A percentile compares a stretch with the other conserved stretches of the same genome.
These are phyloP conservation scores for Apiospora aurea DNA, from an alignment of 2,329 filamentous ascomycete genomes.

Conservation along the genomic window DNA sequence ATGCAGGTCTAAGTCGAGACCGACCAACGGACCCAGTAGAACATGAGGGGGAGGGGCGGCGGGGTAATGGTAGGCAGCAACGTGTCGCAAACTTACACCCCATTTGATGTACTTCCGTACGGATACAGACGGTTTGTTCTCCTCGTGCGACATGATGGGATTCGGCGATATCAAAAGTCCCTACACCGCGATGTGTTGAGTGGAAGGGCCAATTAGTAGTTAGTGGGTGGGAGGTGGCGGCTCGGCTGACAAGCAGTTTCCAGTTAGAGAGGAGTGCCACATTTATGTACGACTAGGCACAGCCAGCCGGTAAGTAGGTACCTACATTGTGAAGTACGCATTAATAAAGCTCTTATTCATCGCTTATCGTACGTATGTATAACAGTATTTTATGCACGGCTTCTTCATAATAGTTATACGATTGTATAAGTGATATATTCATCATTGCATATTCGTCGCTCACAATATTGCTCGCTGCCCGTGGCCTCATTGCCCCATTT, in stretches of 20 bases:
- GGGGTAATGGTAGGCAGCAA: neutral
- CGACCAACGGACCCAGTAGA: neutral
- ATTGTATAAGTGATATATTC: neutral
- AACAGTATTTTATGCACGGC: too few relatives aligned
- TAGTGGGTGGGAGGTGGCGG: neutral
- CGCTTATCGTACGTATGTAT: neutral
- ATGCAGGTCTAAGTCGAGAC: too few relatives aligned
- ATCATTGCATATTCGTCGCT: neutral
- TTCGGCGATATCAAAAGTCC: neutral
- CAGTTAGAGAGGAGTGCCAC: neutral
- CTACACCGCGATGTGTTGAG: neutral
- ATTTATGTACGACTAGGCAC: neutral
- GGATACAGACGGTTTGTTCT: slow-evolving; percentile 52
- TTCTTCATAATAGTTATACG: too few relatives aligned
- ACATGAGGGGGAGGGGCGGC: neutral
- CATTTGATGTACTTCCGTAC: slow-evolving; percentile 66
- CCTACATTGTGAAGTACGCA: too few relatives aligned
- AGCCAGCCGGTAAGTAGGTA: too few relatives aligned
- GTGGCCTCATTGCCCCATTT: slow-evolving; percentile 1
- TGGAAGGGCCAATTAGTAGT: neutral
- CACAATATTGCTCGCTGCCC: neutral
- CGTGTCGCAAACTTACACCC: slow-evolving; percentile 33
- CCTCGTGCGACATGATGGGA: slow-evolving; percentile 8
- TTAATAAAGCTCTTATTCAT: too few relatives aligned
- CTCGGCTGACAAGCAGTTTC: neutral